Conservation (phyloP, 306 rosid species). For the Gillenia trifoliata region DNA sequence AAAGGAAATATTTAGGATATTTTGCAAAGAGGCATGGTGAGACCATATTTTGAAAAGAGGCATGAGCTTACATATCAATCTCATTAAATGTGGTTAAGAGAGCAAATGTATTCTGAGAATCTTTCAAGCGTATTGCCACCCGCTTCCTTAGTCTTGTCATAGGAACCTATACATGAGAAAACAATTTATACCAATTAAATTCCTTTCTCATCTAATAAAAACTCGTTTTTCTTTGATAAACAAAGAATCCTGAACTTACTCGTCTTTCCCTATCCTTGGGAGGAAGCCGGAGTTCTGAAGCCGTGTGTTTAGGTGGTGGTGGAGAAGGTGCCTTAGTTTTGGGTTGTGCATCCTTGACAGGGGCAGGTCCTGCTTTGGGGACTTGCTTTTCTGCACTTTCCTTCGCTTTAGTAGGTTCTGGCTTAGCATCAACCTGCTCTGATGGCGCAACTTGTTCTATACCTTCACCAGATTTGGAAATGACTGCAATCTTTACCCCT, state of each 20-base stretch:
- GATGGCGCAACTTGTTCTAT: conserved; percentile 36
- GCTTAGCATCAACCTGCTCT: conserved; percentile 33
- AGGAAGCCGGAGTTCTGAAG: conserved; percentile 48
- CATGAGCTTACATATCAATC: conserved; percentile 52
- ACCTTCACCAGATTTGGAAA: conserved; percentile 54
- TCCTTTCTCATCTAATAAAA: not conserved
- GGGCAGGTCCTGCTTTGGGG: conserved; percentile 33
- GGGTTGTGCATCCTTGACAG: conserved; percentile 30
- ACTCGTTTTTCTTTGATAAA: not conserved
- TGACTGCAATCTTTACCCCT: conserved; percentile 53
- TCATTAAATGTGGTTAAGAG: conserved; percentile 63
- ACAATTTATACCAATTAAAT: not conserved
- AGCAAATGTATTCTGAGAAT: conserved; percentile 64
- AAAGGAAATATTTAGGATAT: not conserved
- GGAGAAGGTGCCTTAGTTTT: conserved; percentile 34
- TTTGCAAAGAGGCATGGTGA: not conserved
- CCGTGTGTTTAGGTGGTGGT: conserved; percentile 22
- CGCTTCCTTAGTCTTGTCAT: conserved; percentile 69
- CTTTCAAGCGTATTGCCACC: conserved; percentile 64
- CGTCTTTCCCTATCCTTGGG: conserved; percentile 68
- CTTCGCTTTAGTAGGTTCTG: conserved; percentile 32
- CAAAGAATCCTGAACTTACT: conserved; percentile 29
- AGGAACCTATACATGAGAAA: conserved; percentile 41
- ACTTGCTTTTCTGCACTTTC: conserved; percentile 26
- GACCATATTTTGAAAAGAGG: not conserved